Percentiles rank a stretch among this genome's conserved stretches.
Evolutionary conservation across 1,284 basidiomycete genomes (phyloP).

Genomic region (Puccinia horiana): DNA sequence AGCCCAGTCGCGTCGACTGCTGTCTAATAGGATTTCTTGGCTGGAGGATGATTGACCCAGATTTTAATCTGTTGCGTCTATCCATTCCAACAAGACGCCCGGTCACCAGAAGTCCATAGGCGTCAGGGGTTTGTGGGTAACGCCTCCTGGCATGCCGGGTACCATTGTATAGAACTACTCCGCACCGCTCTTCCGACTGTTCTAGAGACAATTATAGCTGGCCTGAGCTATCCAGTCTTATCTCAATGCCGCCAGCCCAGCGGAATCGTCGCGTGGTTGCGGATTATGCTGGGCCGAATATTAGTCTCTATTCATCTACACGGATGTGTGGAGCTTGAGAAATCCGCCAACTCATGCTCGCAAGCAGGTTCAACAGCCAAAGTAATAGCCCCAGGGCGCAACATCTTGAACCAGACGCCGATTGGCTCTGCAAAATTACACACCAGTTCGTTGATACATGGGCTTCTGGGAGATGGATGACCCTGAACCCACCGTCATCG

Average conservation of each 20-base stretch:
- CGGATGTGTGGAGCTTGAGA: no score
- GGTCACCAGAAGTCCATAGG: background rate
- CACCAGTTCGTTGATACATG: no score
- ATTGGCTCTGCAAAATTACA: background rate
- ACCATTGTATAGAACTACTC: background rate
- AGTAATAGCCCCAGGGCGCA: no score
- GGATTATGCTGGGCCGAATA: no score
- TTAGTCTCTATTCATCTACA: no score
- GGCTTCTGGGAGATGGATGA: background rate
- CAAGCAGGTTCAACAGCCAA: no score
- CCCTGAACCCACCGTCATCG: slow-evolving; percentile 9
- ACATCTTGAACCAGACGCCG: background rate
- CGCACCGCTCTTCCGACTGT: background rate
- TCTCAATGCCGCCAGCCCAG: background rate
- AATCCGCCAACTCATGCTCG: no score
- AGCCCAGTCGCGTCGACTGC: background rate
- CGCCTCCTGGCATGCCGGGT: background rate
- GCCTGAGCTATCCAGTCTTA: no score
- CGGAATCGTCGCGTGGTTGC: background rate
- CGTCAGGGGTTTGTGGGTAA: background rate
- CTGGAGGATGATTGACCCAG: background rate
- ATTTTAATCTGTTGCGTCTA: background rate
- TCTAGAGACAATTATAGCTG: no score
- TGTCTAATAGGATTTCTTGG: background rate
- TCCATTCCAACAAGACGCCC: background rate